A percentile compares a stretch with the other conserved stretches of the same genome.
Evolutionary conservation across 1,139 yeast genomes (phyloP).

Genomic region (Candida tunisiensis): DNA sequence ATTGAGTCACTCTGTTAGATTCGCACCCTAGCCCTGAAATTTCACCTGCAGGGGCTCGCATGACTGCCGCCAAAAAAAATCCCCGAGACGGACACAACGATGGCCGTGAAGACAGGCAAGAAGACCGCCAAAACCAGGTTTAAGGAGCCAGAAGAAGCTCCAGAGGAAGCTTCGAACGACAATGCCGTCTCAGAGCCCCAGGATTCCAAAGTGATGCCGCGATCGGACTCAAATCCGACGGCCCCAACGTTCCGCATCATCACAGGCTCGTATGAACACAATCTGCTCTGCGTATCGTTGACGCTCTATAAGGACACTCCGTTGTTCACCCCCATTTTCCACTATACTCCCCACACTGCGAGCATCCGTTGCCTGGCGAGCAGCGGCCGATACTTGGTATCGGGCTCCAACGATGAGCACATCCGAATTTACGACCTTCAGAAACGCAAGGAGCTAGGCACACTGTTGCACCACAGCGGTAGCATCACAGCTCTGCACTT

Average conservation of each 20-base stretch:
- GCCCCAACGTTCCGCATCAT: slow-evolving; percentile 44
- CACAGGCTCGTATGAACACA: slow-evolving; percentile 94
- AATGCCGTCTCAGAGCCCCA: too few relatives aligned
- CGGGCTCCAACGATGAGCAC: slow-evolving; percentile 95
- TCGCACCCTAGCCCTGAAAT: background rate
- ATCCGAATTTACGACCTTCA: slow-evolving; percentile 88
- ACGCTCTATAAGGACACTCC: slow-evolving; percentile 24
- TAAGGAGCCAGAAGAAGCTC: background rate
- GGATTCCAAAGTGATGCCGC: background rate
- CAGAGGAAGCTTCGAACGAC: too few relatives aligned
- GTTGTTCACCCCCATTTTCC: slow-evolving; percentile 83
- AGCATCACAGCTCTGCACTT: slow-evolving; percentile 65
- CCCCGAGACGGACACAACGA: background rate
- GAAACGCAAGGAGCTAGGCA: slow-evolving; percentile 86
- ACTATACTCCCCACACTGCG: slow-evolving; percentile 84
- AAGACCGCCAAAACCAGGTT: background rate
- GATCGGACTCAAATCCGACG: background rate
- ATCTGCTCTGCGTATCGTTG: slow-evolving; percentile 67
- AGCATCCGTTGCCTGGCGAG: slow-evolving; percentile 75
- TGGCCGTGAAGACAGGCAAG: background rate
- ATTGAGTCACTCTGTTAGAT: slow-evolving; percentile 1
- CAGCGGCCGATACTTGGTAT: slow-evolving; percentile 72
- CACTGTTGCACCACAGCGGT: slow-evolving; percentile 79
- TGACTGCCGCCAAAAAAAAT: background rate
- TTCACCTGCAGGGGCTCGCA: background rate